Conservation (phyloP, 345 rosid species). For the Boechera divaricarpa region DNA sequence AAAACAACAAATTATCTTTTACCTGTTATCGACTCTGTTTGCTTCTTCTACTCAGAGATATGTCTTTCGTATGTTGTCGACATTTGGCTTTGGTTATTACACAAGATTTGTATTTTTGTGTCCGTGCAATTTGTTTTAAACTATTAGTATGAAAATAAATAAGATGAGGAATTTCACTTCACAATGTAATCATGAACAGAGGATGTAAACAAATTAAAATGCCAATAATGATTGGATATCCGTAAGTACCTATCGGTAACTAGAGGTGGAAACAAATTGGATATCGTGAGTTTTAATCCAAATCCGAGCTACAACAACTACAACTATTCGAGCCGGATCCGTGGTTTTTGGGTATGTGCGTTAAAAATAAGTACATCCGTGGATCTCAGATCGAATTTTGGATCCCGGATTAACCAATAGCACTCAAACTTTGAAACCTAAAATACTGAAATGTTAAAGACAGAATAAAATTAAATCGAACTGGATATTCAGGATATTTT, state of each 20-base stretch:
- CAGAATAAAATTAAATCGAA: no score
- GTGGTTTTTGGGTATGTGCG: no score
- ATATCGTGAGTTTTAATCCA: no score
- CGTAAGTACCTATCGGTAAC: no score
- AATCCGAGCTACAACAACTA: no score
- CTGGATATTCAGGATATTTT: no score
- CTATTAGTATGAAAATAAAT: background rate
- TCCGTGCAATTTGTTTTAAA: background rate
- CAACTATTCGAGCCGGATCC: no score
- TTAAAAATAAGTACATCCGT: no score
- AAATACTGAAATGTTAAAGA: background rate
- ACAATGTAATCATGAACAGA: constrained; percentile 1
- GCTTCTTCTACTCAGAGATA: constrained; percentile 20
- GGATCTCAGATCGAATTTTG: background rate
- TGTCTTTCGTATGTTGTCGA: background rate
- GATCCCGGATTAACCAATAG: background rate
- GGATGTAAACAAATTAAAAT: background rate
- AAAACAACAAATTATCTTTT: background rate
- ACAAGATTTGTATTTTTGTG: background rate
- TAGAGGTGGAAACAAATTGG: no score
- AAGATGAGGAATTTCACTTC: background rate
- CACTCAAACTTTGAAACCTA: background rate
- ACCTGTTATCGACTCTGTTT: background rate
- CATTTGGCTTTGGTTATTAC: constrained; percentile 3
- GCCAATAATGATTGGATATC: no score